Conservation (phyloP, 768 basidiomycete species). For the Boletus rubroflammeus region DNA sequence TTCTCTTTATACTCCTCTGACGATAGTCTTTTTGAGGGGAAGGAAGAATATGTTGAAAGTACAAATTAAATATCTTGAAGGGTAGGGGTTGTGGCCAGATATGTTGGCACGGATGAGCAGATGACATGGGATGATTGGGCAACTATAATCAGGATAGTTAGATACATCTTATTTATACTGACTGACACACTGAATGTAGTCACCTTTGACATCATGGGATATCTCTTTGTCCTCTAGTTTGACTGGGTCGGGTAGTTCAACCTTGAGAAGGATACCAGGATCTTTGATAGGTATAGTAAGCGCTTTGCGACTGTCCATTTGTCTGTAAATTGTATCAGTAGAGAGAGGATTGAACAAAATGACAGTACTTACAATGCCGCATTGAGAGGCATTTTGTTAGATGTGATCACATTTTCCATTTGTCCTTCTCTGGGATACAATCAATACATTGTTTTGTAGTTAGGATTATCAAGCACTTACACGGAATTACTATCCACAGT, state of each 20-base stretch:
- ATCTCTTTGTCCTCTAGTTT: neutral
- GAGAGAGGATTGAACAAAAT: too few species aligned
- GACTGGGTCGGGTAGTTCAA: too few species aligned
- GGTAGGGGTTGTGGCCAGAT: neutral
- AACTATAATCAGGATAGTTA: neutral
- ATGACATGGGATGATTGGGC: neutral
- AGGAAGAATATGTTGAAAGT: neutral
- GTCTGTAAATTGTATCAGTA: too few species aligned
- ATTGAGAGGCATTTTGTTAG: neutral
- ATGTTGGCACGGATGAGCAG: neutral
- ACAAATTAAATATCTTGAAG: neutral
- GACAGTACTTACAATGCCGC: too few species aligned
- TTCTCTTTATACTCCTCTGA: neutral
- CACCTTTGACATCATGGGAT: neutral
- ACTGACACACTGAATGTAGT: neutral
- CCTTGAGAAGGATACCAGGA: too few species aligned
- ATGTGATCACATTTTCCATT: neutral
- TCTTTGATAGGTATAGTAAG: too few species aligned
- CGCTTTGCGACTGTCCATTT: too few species aligned
- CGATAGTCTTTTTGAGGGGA: neutral
- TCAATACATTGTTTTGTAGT: too few species aligned
- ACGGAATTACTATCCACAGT: neutral
- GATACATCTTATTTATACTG: too few species aligned
- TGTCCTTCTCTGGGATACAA: neutral
- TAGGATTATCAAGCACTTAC: too few species aligned